Evolutionary conservation across 2,329 filamentous ascomycete genomes (phyloP).

Genomic region (Nothomitra cinnamomea): DNA sequence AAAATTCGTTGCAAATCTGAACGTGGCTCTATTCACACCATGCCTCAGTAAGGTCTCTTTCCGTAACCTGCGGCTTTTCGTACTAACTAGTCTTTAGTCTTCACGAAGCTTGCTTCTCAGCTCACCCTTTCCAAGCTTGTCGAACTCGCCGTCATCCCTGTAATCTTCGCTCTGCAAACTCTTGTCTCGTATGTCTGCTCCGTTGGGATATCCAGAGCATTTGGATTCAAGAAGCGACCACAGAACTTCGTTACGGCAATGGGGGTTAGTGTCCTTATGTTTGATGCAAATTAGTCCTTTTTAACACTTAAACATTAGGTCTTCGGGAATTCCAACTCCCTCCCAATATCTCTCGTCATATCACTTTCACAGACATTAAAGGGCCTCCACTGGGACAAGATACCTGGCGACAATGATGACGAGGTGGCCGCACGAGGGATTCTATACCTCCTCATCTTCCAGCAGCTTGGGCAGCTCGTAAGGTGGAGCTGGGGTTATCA

Average conservation of each 20-base stretch:
- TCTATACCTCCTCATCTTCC: slow-evolving; percentile 89
- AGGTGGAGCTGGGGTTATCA: slow-evolving; percentile 98
- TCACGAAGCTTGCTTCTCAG: slow-evolving; percentile 91
- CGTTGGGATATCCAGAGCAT: slow-evolving; percentile 50
- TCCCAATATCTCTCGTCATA: slow-evolving; percentile 89
- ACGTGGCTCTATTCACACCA: slow-evolving; percentile 90
- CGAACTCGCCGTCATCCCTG: slow-evolving; percentile 85
- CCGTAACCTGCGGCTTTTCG: background rate
- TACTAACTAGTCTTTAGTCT: slow-evolving; percentile 40
- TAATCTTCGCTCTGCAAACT: slow-evolving; percentile 83
- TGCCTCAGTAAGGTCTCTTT: slow-evolving; percentile 57
- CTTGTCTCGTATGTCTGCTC: slow-evolving; percentile 70
- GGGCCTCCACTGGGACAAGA: slow-evolving; percentile 82
- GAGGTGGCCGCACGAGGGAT: slow-evolving; percentile 90
- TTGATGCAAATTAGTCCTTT: background rate
- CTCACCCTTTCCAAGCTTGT: slow-evolving; percentile 77
- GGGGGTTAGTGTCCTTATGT: slow-evolving; percentile 39
- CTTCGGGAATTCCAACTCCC: slow-evolving; percentile 95
- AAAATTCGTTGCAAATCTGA: slow-evolving; percentile 91
- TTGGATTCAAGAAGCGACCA: slow-evolving; percentile 68
- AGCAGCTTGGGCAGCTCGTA: slow-evolving; percentile 87
- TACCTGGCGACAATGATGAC: slow-evolving; percentile 85
- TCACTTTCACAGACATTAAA: slow-evolving; percentile 83
- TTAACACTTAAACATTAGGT: slow-evolving; percentile 32
- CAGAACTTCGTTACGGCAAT: slow-evolving; percentile 94